These are phyloP conservation scores for Neonectria sp. DNA, from an alignment of 2,329 filamentous ascomycete genomes.

Conservation along the genomic window DNA sequence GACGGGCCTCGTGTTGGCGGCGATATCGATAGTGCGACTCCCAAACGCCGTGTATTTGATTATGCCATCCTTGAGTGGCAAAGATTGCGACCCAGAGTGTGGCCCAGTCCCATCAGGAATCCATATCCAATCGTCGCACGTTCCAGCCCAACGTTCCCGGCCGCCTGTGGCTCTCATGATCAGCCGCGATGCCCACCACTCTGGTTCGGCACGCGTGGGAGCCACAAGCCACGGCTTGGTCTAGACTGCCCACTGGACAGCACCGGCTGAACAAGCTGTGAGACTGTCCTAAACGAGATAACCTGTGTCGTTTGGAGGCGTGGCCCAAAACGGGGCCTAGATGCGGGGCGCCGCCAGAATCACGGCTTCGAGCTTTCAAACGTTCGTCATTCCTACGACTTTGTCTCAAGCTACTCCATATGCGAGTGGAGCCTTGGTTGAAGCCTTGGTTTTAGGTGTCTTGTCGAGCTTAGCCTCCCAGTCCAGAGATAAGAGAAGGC, in stretches of 20 bases:
- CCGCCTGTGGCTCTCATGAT: constrained; percentile 19
- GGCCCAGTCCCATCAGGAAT: constrained; percentile 1
- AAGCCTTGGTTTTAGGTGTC: constrained; percentile 25
- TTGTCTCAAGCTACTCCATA: background rate
- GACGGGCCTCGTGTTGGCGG: background rate
- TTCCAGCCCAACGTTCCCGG: constrained; percentile 5
- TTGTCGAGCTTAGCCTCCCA: constrained; percentile 14
- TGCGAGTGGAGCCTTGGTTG: constrained; percentile 11
- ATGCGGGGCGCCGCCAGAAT: background rate
- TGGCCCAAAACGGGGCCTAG: background rate
- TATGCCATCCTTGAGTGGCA: constrained; percentile 1
- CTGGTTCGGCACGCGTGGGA: constrained; percentile 11
- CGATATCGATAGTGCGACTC: background rate
- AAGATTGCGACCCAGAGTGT: background rate
- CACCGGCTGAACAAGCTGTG: constrained; percentile 12
- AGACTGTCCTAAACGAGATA: constrained; percentile 13
- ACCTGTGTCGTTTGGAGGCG: background rate
- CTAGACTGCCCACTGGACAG: constrained; percentile 3
- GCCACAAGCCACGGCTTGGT: constrained; percentile 25
- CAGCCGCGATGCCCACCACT: constrained; percentile 13
- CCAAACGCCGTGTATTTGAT: background rate
- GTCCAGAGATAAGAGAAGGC: constrained; percentile 5
- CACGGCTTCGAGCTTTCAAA: background rate
- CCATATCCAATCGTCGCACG: constrained; percentile 10
- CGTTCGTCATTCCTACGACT: constrained; percentile 2